Base-by-base conservation (phyloP, 2,329 filamentous ascomycete species). In the Aureobasidium mangrovei region DNA sequence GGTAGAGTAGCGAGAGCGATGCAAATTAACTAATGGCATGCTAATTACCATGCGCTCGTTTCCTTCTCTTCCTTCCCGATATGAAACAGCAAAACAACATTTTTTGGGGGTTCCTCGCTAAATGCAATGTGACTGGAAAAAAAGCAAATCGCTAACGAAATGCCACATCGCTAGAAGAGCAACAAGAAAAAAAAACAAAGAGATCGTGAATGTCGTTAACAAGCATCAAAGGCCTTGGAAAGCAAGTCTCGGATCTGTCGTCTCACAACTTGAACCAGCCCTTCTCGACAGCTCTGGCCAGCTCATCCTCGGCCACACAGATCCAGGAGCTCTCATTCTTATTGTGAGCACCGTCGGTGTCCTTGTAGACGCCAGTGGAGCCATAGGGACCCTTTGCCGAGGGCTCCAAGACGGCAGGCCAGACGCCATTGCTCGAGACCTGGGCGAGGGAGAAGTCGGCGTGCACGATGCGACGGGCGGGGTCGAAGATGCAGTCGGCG, bases 401-500 rank as follows among this genome's bases (percentile, higher is more conserved):
- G 33, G 68, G 65, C 56, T 68, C 64, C 7, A 63, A 63, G 32
- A 65, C 59, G 8, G 62, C 60, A 2, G 73, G 73, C 72, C 73
- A 77, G 7, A 62, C 54, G 10, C 72, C 72, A 18, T 65, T 61
- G 1, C 70, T 71, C 1, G 65, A 61, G 7, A 74, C 60, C 57
- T 73, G 68, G 2, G 72, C 69, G 10, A 74, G 61, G 27, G 71
- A 65, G 58, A 77, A 76, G 55, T 76, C 74, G 46, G 74, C 74
- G 51, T 77, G 74, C 8, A 77, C 74, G 9, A 72, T 62, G 12
- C 64, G 60, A 57, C 70, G 69, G 44, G 69, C 69, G 0, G 74
- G 74, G 55, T 76, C 72, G 62, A 77, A 77, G 59, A 77, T 77
- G 64, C 70, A 74, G 56, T 74, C 73, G 2, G 72, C 72, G 60